Conservation (phyloP, 176 grass and related monocot species). For the Eleusine coracana region DNA sequence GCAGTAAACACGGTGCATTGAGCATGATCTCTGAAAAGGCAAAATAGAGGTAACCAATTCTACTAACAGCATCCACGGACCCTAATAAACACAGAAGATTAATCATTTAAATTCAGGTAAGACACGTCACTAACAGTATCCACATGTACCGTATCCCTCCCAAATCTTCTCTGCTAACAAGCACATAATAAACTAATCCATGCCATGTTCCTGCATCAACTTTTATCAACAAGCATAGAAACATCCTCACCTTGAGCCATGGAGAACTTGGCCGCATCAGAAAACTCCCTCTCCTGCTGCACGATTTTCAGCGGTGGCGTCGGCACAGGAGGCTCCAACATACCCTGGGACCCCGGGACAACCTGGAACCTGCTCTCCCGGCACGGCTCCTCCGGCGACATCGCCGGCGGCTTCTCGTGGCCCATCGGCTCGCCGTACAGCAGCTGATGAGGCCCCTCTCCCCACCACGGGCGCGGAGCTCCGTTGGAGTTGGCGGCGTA, state of each 20-base stretch:
- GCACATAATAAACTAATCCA: constrained; percentile 6
- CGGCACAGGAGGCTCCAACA: constrained; percentile 26
- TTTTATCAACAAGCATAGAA: background rate
- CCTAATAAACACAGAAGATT: background rate
- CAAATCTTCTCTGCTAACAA: constrained; percentile 14
- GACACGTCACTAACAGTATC: background rate
- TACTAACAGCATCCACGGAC: background rate
- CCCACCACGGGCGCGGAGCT: constrained; percentile 60
- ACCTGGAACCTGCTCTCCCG: constrained; percentile 51
- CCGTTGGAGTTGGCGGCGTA: background rate
- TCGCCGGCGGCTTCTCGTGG: constrained; percentile 42
- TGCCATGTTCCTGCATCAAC: background rate
- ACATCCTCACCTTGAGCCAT: constrained; percentile 61
- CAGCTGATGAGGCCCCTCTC: constrained; percentile 37
- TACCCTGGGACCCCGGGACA: constrained; percentile 37
- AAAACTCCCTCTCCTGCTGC: constrained; percentile 46
- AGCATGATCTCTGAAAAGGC: background rate
- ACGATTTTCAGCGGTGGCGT: background rate
- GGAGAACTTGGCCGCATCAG: constrained; percentile 52
- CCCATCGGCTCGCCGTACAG: constrained; percentile 53
- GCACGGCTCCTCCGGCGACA: constrained; percentile 33
- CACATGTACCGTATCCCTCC: background rate
- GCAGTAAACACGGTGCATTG: background rate
- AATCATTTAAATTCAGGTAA: background rate
- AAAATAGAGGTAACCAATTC: background rate